These are phyloP conservation scores for Aeminium ludgeri DNA, from an alignment of 495 filamentous ascomycete species.

Conservation along the genomic window DNA sequence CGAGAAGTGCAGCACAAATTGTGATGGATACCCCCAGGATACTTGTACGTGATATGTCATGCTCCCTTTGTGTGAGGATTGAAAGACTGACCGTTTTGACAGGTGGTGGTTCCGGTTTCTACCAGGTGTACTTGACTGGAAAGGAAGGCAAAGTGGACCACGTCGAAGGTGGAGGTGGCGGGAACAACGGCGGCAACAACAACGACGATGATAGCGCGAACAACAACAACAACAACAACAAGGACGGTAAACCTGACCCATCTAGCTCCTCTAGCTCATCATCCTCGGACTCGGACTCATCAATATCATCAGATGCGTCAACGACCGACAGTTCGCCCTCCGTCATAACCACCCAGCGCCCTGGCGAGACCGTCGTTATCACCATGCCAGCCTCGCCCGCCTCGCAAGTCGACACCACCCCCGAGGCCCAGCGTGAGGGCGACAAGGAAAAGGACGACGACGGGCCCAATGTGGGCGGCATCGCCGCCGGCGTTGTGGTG, in stretches of 20 bases:
- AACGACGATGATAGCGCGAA: constrained; percentile 14
- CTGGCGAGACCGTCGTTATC: constrained; percentile 7
- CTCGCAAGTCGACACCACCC: neutral
- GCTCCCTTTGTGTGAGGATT: neutral
- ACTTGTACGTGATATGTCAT: constrained; percentile 38
- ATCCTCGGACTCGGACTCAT: neutral
- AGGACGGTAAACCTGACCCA: too few relatives aligned
- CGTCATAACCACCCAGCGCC: constrained; percentile 14
- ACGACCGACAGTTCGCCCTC: constrained; percentile 1
- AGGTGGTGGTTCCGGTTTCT: constrained; percentile 38
- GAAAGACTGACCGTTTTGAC: constrained; percentile 19
- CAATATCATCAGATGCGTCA: neutral
- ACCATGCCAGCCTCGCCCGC: constrained; percentile 2
- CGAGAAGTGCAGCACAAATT: constrained; percentile 36
- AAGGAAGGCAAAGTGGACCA: constrained; percentile 14
- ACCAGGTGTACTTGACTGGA: constrained; percentile 37
- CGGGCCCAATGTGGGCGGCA: constrained; percentile 49
- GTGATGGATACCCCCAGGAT: constrained; percentile 35
- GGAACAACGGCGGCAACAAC: constrained; percentile 16
- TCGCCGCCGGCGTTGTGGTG: constrained; percentile 79
- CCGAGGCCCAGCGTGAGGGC: constrained; percentile 4
- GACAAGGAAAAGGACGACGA: constrained; percentile 19
- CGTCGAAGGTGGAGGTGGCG: neutral
- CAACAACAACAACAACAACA: constrained; percentile 7
- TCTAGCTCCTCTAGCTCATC: too few relatives aligned